Percentiles rank a stretch among this genome's conserved stretches.
Conservation (phyloP, 768 basidiomycete species). For the Lenzites betulinus region DNA sequence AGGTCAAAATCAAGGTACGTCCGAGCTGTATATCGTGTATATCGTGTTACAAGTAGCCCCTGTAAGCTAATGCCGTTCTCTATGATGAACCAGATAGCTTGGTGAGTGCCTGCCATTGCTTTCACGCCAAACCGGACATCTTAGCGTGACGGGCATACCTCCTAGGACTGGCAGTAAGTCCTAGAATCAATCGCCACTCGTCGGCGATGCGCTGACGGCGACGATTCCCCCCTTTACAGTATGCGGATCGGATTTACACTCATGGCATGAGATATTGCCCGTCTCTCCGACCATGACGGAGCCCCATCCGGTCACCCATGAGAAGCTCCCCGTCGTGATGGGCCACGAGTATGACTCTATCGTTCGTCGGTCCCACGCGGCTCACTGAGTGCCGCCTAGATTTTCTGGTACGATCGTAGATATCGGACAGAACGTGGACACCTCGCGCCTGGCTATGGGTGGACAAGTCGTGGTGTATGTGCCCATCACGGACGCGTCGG, state of each 20-base stretch:
- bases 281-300: conserved; percentile 34
- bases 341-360: conserved; percentile 44
- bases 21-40: too few species aligned
- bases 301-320: conserved; percentile 42
- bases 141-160: too few species aligned
- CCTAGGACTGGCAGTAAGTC: too few species aligned
- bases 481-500: too few species aligned
- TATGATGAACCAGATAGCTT: too few species aligned
- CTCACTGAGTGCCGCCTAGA: background rate
- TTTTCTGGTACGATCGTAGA: conserved; percentile 28
- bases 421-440: conserved; percentile 20
- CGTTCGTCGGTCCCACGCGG: background rate
- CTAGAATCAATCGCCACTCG: too few species aligned
- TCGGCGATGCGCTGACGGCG: too few species aligned
- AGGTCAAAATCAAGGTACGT: conserved; percentile 48
- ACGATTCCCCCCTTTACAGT: too few species aligned
- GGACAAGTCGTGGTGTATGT: conserved; percentile 26
- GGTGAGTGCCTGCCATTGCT: too few species aligned
- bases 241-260: conserved; percentile 52
- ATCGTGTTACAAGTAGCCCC: too few species aligned
- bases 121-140: too few species aligned
- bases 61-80: too few species aligned
- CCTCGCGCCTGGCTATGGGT: conserved; percentile 12
- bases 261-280: conserved; percentile 35
- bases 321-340: conserved; percentile 43